Evolutionary conservation across 805 yeast genomes (phyloP).

Genomic region (Pichia nakasei): DNA sequence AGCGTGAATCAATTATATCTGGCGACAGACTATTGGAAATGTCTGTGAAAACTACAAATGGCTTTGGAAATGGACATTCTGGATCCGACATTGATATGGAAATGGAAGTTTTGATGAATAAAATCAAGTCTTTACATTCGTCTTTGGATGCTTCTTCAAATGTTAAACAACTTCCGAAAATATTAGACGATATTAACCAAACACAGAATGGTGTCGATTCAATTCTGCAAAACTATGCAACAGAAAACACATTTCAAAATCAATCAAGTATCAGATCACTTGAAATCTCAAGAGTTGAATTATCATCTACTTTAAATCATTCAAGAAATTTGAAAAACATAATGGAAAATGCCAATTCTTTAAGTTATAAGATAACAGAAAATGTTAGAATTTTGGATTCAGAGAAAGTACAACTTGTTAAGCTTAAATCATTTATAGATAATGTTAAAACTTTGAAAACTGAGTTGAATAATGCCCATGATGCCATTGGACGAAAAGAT

Average conservation of each 20-base stretch:
- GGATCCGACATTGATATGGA: neutral
- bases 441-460: constrained; percentile 58
- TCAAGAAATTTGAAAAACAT: constrained; percentile 49
- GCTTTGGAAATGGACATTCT: neutral
- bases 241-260: constrained; percentile 30
- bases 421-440: constrained; percentile 55
- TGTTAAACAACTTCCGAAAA: constrained; percentile 17
- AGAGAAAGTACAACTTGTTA: constrained; percentile 57
- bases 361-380: constrained; percentile 60
- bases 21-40: too few relatives aligned
- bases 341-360: constrained; percentile 50
- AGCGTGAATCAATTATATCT: too few relatives aligned
- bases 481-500: constrained; percentile 57
- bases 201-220: constrained; percentile 21
- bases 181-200: constrained; percentile 18
- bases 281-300: constrained; percentile 53
- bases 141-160: constrained; percentile 12
- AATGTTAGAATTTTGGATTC: constrained; percentile 61
- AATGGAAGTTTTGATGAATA: neutral
- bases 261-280: constrained; percentile 33
- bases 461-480: constrained; percentile 54
- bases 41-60: too few relatives aligned
- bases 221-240: constrained; percentile 14
- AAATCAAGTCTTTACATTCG: constrained; percentile 1
- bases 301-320: constrained; percentile 49